Evolutionary conservation across 2,329 filamentous ascomycete species (phyloP).

Genomic region (Aspergillus hortae): DNA sequence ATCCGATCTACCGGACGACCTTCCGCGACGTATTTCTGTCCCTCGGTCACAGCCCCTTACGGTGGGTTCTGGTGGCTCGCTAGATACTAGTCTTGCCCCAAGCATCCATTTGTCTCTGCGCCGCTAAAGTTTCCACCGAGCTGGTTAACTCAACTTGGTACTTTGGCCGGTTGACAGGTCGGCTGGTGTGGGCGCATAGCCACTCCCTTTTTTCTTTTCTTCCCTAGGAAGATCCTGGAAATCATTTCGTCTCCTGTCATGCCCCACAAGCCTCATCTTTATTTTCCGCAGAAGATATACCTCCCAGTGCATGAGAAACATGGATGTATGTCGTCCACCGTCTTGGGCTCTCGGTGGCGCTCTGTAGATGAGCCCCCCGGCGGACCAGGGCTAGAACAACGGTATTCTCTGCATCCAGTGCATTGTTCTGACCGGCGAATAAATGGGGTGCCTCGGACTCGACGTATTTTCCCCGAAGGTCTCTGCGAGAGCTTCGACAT

Average conservation of each 20-base stretch:
- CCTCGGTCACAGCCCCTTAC: neutral
- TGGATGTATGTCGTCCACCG: neutral
- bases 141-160: conserved; percentile 11
- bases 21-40: conserved; percentile 15
- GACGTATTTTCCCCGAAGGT: neutral
- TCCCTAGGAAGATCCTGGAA: neutral
- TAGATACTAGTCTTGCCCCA: conserved; percentile 7
- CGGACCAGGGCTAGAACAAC: conserved; percentile 6
- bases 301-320: conserved; percentile 1
- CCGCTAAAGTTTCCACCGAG: conserved; percentile 3
- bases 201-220: neutral
- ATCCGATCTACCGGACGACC: conserved; percentile 20
- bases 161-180: conserved; percentile 19
- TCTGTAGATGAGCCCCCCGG: conserved; percentile 4
- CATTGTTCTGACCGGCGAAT: conserved; percentile 4
- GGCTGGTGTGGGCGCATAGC: conserved; percentile 3
- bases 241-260: neutral
- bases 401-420: conserved; percentile 4
- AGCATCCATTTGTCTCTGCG: conserved; percentile 7
- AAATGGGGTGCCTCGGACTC: neutral
- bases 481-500: neutral
- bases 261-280: conserved; percentile 2
- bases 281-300: neutral
- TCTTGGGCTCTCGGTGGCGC: conserved; percentile 1
- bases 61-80: conserved; percentile 8